A percentile compares a stretch with the other conserved stretches of the same genome.
Evolutionary conservation across 2,329 filamentous ascomycete genomes (phyloP).

Genomic region (Samsoniella hepiali): DNA sequence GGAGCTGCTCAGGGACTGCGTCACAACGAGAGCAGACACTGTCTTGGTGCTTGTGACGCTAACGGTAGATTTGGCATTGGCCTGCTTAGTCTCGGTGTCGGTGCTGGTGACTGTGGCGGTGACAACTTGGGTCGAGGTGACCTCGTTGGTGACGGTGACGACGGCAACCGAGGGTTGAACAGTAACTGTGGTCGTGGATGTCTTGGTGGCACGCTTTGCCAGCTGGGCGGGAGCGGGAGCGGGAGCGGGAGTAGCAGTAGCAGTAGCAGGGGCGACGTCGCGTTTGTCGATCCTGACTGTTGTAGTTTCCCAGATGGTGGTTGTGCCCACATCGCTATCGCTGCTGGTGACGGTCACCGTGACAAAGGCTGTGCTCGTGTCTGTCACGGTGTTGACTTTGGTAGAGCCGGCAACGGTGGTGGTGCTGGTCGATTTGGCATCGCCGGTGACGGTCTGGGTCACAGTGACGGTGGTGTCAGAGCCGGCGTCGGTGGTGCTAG

Average conservation of each 20-base stretch:
- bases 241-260: conserved; percentile 23
- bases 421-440: conserved; percentile 15
- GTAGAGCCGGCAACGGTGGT: conserved; percentile 20
- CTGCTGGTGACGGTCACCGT: conserved; percentile 37
- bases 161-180: conserved; percentile 26
- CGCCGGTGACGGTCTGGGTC: conserved; percentile 32
- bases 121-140: conserved; percentile 32
- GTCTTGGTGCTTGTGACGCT: conserved; percentile 38
- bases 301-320: conserved; percentile 33
- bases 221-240: conserved; percentile 23
- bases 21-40: conserved; percentile 13
- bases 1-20: conserved; percentile 31
- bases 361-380: conserved; percentile 30
- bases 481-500: not conserved
- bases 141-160: conserved; percentile 28
- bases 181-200: conserved; percentile 32
- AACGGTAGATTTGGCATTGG: conserved; percentile 37
- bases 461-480: conserved; percentile 30
- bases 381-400: conserved; percentile 21
- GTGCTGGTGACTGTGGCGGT: conserved; percentile 29
- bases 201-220: conserved; percentile 36
- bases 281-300: conserved; percentile 36
- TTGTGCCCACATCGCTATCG: conserved; percentile 35
- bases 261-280: conserved; percentile 26
- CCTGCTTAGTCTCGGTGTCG: conserved; percentile 33